Evolutionary conservation across 2,329 filamentous ascomycete genomes (phyloP), one percentile per base, ranked within the genome.

Genomic region (Verticillium tricorpus): DNA sequence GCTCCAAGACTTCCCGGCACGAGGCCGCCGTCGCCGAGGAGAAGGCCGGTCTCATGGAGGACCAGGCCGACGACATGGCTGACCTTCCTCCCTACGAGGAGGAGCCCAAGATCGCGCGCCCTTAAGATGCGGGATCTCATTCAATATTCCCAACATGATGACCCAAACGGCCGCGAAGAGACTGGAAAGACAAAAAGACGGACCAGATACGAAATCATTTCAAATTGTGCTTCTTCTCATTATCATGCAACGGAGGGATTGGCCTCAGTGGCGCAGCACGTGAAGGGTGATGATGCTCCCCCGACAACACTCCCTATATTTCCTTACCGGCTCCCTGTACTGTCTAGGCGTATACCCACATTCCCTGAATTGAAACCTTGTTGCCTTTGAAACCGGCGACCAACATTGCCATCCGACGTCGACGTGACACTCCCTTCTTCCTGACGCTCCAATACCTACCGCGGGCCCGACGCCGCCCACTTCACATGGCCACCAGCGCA

Each of bases 31-130:
- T 70, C 39, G 68, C 62, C 15, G 79, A 82, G 25, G 83, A 85
- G 72, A 85, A 85, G 76, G 70, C 76, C 5, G 77, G 77, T 32
- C 73, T 86, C 61, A 80, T 85, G 74, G 73, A 59, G 58, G 54
- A 73, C 28, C 63, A 74, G 19, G 39, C 39, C 39, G 72, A 76
- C 55, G 60, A 62, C 52, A 67, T 71, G 60, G 69, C 73, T n/a
- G 57, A 62, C 40, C 70, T 68, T 34, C 72, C 70, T 35, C 65
- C 65, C 54, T 74, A 75, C 62, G 66, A 67, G 22, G 64, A 65
- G 54, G 60, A 63, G 0, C 19, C 15, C 1, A 58, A 65, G 39
- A 57, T 58, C 3, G 19, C 58, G 32, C 58, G 62, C 60, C 58
- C 60, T 40, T 64, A 60, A 52, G 45, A 9, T 22, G 19, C 22